Percentiles rank a stretch among this genome's conserved stretches.
Conservation (phyloP, 768 basidiomycete species). For the Kwoniella dendrophila region DNA sequence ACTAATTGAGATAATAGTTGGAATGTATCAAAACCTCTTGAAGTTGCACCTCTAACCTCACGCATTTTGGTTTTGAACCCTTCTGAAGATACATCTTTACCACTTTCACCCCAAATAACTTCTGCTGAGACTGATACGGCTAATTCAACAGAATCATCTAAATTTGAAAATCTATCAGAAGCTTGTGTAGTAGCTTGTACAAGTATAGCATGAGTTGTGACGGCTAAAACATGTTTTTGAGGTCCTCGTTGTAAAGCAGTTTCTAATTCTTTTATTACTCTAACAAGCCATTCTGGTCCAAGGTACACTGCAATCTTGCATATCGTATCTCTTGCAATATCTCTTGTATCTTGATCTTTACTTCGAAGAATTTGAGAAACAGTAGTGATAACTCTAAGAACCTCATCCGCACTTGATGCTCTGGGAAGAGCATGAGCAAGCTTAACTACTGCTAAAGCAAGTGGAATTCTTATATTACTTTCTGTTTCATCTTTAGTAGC, state of each 20-base stretch:
- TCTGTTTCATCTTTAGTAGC: slow-evolving; percentile 82
- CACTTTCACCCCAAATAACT: slow-evolving; percentile 92
- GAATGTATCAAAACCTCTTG: slow-evolving; percentile 85
- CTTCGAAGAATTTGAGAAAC: slow-evolving; percentile 90
- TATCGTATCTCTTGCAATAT: slow-evolving; percentile 78
- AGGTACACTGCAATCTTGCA: slow-evolving; percentile 74
- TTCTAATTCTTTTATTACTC: slow-evolving; percentile 77
- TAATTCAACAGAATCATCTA: slow-evolving; percentile 78
- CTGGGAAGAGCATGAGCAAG: slow-evolving; percentile 79
- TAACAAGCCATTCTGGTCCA: slow-evolving; percentile 72
- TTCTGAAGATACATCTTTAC: slow-evolving; percentile 80
- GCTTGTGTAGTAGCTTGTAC: slow-evolving; percentile 71
- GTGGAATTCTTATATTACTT: slow-evolving; percentile 81
- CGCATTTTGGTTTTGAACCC: slow-evolving; percentile 94
- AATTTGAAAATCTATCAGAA: slow-evolving; percentile 61
- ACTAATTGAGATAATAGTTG: slow-evolving; percentile 75
- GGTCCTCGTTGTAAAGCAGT: slow-evolving; percentile 84
- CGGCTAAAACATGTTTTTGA: slow-evolving; percentile 88
- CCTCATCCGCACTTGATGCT: slow-evolving; percentile 66
- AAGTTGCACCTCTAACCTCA: slow-evolving; percentile 79
- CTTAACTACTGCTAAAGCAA: slow-evolving; percentile 81
- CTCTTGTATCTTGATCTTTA: slow-evolving; percentile 87
- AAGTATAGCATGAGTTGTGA: slow-evolving; percentile 76
- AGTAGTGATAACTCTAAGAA: slow-evolving; percentile 75
- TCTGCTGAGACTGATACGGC: slow-evolving; percentile 79